These are phyloP conservation scores for Saccharata proteae DNA, from an alignment of 2,329 filamentous ascomycete genomes.

Conservation along the genomic window DNA sequence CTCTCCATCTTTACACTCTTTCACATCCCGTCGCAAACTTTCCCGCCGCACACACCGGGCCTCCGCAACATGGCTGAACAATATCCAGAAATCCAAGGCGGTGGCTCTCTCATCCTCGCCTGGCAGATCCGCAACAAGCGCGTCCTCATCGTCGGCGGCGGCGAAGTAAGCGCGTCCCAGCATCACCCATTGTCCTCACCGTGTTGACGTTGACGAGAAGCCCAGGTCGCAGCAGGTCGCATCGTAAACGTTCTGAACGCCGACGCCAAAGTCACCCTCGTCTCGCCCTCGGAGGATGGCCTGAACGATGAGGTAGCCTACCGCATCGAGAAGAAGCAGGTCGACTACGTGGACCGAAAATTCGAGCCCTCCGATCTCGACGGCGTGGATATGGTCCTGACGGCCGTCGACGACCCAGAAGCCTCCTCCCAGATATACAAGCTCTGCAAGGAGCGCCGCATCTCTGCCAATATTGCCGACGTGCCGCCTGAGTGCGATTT, in stretches of 20 bases:
- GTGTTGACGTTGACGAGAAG: slow-evolving; percentile 23
- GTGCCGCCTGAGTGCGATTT: slow-evolving; percentile 96
- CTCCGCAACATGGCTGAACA: slow-evolving; percentile 37
- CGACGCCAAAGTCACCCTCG: slow-evolving; percentile 78
- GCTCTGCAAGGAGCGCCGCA: slow-evolving; percentile 71
- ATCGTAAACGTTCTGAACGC: slow-evolving; percentile 92
- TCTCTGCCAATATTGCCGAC: slow-evolving; percentile 92
- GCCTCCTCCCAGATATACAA: slow-evolving; percentile 90
- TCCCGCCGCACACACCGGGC: too few relatives aligned
- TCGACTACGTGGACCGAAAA: slow-evolving; percentile 67
- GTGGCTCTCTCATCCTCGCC: slow-evolving; percentile 84
- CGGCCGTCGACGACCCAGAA: slow-evolving; percentile 83
- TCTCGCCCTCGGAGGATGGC: slow-evolving; percentile 66
- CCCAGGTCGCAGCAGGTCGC: slow-evolving; percentile 83
- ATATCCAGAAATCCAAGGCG: slow-evolving; percentile 75
- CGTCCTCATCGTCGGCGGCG: slow-evolving; percentile 86
- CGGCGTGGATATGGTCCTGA: slow-evolving; percentile 72
- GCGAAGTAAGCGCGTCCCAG: slow-evolving; percentile 54
- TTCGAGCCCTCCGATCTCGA: slow-evolving; percentile 86
- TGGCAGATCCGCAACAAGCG: slow-evolving; percentile 89
- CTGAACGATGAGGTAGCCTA: slow-evolving; percentile 81
- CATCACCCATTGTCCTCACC: slow-evolving; percentile 2
- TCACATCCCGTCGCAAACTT: slow-evolving; percentile 9
- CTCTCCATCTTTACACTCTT: slow-evolving; percentile 1
- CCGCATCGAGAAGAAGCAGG: slow-evolving; percentile 62